These are phyloP conservation scores for Sporisorium reilianum DNA, from an alignment of 1,284 basidiomycete species.

Conservation along the genomic window DNA sequence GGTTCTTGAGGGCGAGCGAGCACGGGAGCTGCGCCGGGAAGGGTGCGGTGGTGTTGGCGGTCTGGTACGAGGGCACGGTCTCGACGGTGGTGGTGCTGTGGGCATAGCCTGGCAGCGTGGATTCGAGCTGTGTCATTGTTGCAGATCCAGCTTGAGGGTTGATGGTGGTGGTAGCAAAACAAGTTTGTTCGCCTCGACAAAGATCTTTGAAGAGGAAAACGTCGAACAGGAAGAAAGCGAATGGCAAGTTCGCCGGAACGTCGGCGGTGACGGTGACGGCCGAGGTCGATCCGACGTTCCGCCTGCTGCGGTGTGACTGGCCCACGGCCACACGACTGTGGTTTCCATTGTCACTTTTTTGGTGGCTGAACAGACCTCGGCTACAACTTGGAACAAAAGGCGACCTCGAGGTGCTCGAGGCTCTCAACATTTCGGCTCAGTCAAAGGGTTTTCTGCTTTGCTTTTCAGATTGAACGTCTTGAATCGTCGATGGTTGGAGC, in stretches of 20 bases:
- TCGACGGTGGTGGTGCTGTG: constrained; percentile 40
- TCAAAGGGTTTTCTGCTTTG: no score
- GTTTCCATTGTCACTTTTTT: neutral
- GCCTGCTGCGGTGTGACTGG: neutral
- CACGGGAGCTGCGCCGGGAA: constrained; percentile 41
- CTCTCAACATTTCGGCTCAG: neutral
- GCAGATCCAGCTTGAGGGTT: neutral
- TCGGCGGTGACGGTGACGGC: neutral
- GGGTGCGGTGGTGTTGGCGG: constrained; percentile 27
- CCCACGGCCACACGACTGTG: constrained; percentile 4
- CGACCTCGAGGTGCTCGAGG: neutral
- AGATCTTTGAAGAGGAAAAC: neutral
- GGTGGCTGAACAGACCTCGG: neutral
- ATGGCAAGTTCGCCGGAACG: constrained; percentile 1
- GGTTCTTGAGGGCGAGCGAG: constrained; percentile 45
- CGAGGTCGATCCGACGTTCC: neutral
- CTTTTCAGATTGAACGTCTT: no score
- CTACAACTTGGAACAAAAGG: neutral
- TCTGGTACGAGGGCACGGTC: constrained; percentile 38
- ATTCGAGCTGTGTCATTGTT: constrained; percentile 22
- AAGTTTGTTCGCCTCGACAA: neutral
- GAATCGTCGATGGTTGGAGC: neutral
- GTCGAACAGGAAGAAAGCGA: neutral
- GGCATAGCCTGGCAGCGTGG: constrained; percentile 28
- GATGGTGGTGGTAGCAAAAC: neutral